Conservation (phyloP, 371 early-diverging fungal genomes). For the Saksenaea oblongispora region DNA sequence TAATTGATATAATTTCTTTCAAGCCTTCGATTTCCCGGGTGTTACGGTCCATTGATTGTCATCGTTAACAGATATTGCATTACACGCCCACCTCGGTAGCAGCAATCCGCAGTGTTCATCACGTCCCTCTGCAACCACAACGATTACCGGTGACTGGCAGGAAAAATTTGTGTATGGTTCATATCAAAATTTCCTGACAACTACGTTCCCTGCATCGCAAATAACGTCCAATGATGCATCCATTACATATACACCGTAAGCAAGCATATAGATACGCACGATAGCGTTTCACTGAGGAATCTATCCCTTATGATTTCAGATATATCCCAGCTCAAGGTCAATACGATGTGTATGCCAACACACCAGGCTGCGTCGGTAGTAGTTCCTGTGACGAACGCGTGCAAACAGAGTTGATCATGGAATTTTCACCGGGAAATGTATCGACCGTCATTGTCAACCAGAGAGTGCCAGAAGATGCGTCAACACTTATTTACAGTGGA, state of each 20-base stretch:
- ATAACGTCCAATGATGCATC: constrained; percentile 36
- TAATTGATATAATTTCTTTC: neutral
- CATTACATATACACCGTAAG: constrained; percentile 57
- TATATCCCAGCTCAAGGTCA: constrained; percentile 62
- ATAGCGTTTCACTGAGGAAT: neutral
- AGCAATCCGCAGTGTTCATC: constrained; percentile 27
- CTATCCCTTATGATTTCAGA: constrained; percentile 15
- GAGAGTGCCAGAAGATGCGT: constrained; percentile 36
- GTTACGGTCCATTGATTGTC: neutral
- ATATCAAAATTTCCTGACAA: constrained; percentile 41
- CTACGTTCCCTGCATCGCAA: constrained; percentile 35
- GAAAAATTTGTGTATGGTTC: constrained; percentile 35
- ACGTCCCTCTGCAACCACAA: constrained; percentile 18
- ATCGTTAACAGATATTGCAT: constrained; percentile 40
- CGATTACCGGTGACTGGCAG: constrained; percentile 37
- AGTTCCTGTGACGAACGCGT: constrained; percentile 56
- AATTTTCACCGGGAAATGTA: constrained; percentile 38
- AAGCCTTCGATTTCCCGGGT: neutral
- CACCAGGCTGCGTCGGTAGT: constrained; percentile 70
- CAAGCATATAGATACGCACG: neutral
- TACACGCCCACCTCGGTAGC: constrained; percentile 38
- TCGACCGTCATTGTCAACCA: constrained; percentile 40
- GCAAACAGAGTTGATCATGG: constrained; percentile 45
- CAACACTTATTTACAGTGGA: constrained; percentile 52
- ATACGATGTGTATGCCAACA: constrained; percentile 62